Evolutionary conservation across 139 green algal species (phyloP).

Genomic region (Chlamydomonas asymmetrica): DNA sequence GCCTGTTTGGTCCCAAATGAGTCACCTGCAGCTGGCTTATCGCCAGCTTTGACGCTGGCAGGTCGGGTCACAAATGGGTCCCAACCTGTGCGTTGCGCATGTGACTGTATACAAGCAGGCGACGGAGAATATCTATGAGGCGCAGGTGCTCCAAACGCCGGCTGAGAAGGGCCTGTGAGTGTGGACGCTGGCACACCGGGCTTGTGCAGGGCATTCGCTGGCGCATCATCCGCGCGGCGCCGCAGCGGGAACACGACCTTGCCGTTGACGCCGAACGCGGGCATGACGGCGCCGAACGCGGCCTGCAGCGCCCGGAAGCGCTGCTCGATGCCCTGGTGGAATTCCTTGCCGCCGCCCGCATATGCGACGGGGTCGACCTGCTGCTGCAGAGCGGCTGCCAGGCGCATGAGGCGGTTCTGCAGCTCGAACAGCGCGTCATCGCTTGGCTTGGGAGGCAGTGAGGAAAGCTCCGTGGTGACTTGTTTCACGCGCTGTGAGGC

Average conservation of each 20-base stretch:
- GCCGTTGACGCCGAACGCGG: background rate
- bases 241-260: background rate
- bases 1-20: background rate
- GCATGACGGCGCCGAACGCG: background rate
- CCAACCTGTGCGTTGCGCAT: background rate
- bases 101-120: background rate
- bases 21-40: no score
- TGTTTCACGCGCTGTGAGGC: no score
- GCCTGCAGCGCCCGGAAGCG: background rate
- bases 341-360: no score
- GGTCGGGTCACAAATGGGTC: no score
- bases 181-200: background rate
- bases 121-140: background rate
- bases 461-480: no score
- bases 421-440: no score
- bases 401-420: no score
- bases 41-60: no score
- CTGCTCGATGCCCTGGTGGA: background rate
- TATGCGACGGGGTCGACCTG: background rate
- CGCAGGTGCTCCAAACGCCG: background rate
- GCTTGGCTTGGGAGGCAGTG: no score
- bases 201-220: no score
- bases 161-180: background rate
- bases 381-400: background rate
- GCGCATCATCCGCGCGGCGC: no score